A percentile compares a stretch with the other conserved stretches of the same genome.
These are phyloP conservation scores for Eremothecium cymbalariae DNA, from an alignment of 1,139 yeast genomes.

Conservation along the genomic window DNA sequence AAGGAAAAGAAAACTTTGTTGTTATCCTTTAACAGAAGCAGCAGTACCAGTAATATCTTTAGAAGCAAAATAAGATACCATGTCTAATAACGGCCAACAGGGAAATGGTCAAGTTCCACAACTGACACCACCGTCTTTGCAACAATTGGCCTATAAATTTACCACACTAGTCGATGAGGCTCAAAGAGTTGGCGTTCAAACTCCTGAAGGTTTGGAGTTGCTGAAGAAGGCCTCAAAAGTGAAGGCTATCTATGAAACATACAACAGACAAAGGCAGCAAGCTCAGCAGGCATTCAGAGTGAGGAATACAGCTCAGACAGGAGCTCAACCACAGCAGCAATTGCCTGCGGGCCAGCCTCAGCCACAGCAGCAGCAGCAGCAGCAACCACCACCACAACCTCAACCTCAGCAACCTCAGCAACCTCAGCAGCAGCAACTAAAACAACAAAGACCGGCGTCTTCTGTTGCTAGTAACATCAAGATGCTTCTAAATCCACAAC, in stretches of 20 bases:
- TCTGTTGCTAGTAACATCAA: conserved; percentile 15
- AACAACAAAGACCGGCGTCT: conserved; percentile 6
- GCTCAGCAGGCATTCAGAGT: conserved; percentile 15
- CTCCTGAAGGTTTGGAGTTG: conserved; percentile 65
- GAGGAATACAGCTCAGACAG: conserved; percentile 2
- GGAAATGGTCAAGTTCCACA: conserved; percentile 11
- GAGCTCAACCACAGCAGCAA: conserved; percentile 20
- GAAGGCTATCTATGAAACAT: conserved; percentile 29
- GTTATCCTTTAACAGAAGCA: not conserved
- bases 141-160: conserved; percentile 52
- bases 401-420: conserved; percentile 18
- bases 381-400: conserved; percentile 14
- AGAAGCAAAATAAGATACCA: not conserved
- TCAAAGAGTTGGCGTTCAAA: conserved; percentile 45
- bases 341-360: conserved; percentile 30
- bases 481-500: conserved; percentile 28
- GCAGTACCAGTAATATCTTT: not conserved
- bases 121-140: conserved; percentile 28
- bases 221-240: conserved; percentile 60
- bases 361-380: conserved; percentile 20
- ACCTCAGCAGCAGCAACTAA: conserved; percentile 14
- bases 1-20: no score
- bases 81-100: conserved; percentile 7
- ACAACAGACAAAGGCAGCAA: conserved; percentile 25
- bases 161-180: conserved; percentile 60